Conservation (phyloP, 1,284 basidiomycete genomes). For the Irpex lacteus region DNA sequence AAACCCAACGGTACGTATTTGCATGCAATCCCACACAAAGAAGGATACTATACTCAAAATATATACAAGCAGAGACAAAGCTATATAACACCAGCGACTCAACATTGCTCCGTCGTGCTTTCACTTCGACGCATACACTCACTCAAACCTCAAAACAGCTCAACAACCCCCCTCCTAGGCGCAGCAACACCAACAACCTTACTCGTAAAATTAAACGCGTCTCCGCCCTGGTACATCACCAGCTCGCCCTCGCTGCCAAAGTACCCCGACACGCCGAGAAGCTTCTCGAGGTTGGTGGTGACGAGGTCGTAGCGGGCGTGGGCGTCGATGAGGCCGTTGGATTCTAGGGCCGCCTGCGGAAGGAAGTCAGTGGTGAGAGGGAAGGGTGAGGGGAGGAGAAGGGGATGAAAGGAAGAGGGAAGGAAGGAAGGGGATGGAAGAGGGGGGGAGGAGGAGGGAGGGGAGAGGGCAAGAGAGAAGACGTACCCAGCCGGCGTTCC, state of each 20-base stretch:
- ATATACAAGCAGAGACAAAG: too few relatives aligned
- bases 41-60: background rate
- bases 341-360: constrained; percentile 34
- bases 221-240: constrained; percentile 49
- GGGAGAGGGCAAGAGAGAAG: constrained; percentile 9
- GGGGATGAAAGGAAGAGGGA: background rate
- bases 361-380: too few relatives aligned
- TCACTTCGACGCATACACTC: background rate
- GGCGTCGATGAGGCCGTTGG: constrained; percentile 38
- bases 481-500: constrained; percentile 53
- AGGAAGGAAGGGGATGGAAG: background rate
- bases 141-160: constrained; percentile 34
- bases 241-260: constrained; percentile 37
- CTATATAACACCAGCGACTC: too few relatives aligned
- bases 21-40: background rate
- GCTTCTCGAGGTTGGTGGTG: constrained; percentile 47
- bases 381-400: background rate
- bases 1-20: too few relatives aligned
- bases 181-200: constrained; percentile 40
- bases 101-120: background rate
- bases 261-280: constrained; percentile 42
- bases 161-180: constrained; percentile 30
- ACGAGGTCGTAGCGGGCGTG: constrained; percentile 44
- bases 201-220: constrained; percentile 38
- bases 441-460: too few relatives aligned